phyloP scores from a whole-genome alignment of 2,329 filamentous ascomycete genomes.

The Aureobasidium sp. region DNA sequence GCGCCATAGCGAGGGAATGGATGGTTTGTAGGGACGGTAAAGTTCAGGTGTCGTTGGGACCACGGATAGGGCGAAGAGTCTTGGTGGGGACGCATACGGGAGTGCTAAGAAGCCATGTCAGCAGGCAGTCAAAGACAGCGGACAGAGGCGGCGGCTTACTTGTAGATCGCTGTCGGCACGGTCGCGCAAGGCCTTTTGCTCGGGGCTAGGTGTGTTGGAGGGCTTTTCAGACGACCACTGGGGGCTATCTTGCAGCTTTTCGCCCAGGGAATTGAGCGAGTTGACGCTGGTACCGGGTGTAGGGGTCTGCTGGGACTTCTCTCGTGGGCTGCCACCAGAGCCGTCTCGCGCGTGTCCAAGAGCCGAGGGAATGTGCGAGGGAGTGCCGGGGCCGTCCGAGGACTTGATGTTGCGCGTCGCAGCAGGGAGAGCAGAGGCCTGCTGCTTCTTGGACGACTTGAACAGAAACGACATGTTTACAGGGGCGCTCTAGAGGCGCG shows the following conservation, averaged over 20 bases:
- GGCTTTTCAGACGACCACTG: constrained; percentile 15
- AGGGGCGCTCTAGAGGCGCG: constrained; percentile 12
- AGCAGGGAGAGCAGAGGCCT: constrained; percentile 41
- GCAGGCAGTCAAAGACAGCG: constrained; percentile 34
- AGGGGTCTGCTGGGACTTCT: constrained; percentile 45
- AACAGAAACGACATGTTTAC: constrained; percentile 46
- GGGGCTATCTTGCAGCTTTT: constrained; percentile 15
- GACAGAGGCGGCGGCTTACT: constrained; percentile 33
- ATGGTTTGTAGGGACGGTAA: constrained; percentile 71
- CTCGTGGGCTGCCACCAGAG: constrained; percentile 3
- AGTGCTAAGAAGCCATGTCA: neutral
- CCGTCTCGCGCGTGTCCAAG: constrained; percentile 25
- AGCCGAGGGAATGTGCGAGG: constrained; percentile 32
- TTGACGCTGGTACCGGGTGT: constrained; percentile 69
- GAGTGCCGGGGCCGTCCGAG: constrained; percentile 41
- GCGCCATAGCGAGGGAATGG: constrained; percentile 96
- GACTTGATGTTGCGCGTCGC: constrained; percentile 51
- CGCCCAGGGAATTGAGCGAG: constrained; percentile 58
- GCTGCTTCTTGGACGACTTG: constrained; percentile 38
- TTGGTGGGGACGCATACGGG: constrained; percentile 34
- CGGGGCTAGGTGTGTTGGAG: constrained; percentile 50
- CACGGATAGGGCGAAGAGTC: constrained; percentile 88
- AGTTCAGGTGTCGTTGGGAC: constrained; percentile 84
- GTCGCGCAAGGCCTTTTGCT: constrained; percentile 55
- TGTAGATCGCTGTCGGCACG: constrained; percentile 49